phyloP scores from a whole-genome alignment of 1,284 basidiomycete genomes.

The Cryptococcus wingfieldii region DNA sequence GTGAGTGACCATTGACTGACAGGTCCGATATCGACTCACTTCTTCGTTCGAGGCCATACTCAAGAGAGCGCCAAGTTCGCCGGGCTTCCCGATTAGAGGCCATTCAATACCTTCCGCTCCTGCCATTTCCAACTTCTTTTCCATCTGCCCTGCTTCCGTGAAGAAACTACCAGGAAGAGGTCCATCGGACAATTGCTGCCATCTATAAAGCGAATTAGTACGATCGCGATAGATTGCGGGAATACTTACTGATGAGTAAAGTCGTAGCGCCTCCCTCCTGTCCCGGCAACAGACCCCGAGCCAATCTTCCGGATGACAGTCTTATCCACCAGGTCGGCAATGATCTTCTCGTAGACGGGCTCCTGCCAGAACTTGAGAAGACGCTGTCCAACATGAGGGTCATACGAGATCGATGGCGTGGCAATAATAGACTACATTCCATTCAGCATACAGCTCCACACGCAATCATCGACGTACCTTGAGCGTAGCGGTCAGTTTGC shows the following conservation, averaged over 20 bases:
- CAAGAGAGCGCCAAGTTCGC: slow-evolving; percentile 39
- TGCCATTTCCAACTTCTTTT: slow-evolving; percentile 54
- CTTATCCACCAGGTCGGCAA: slow-evolving; percentile 28
- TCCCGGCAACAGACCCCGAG: neutral
- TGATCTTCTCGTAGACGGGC: slow-evolving; percentile 56
- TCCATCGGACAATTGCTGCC: slow-evolving; percentile 52
- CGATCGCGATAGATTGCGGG: neutral
- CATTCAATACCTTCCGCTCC: slow-evolving; percentile 34
- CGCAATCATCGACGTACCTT: slow-evolving; percentile 55
- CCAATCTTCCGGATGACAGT: slow-evolving; percentile 26
- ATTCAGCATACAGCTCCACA: slow-evolving; percentile 1
- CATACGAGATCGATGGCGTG: slow-evolving; percentile 63
- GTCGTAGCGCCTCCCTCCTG: slow-evolving; percentile 14
- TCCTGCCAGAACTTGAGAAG: slow-evolving; percentile 60
- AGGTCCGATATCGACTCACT: slow-evolving; percentile 9
- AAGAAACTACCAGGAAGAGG: slow-evolving; percentile 60
- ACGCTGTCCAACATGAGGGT: slow-evolving; percentile 54
- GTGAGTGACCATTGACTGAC: neutral
- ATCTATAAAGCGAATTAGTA: slow-evolving; percentile 28
- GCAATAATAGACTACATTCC: slow-evolving; percentile 65
- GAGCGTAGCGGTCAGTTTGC: slow-evolving; percentile 61
- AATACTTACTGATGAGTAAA: slow-evolving; percentile 14
- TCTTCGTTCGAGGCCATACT: slow-evolving; percentile 36
- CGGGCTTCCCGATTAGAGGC: slow-evolving; percentile 30
- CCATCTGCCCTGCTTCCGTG: slow-evolving; percentile 62